Percentiles rank a stretch among this genome's conserved stretches.
These are phyloP conservation scores for Nitzschia sp. DNA, from an alignment of 108 stramenopile genomes.

Conservation along the genomic window DNA sequence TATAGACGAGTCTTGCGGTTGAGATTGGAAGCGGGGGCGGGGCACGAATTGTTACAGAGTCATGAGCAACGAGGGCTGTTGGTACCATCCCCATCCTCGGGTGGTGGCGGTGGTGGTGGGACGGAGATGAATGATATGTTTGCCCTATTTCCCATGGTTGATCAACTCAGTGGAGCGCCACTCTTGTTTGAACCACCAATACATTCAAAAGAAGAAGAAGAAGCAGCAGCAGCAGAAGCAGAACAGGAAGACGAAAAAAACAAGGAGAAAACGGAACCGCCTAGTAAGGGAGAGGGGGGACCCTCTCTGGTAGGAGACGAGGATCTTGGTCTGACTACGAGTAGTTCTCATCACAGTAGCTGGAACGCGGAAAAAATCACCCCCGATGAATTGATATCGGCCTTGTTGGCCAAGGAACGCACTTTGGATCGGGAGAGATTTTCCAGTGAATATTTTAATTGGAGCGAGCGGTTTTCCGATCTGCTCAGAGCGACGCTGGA, in stretches of 20 bases:
- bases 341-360: not conserved
- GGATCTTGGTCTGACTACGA: not conserved
- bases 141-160: constrained; percentile 72
- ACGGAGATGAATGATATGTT: constrained; percentile 47
- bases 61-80: constrained; percentile 35
- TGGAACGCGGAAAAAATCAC: not conserved
- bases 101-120: not conserved
- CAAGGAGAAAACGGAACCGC: not conserved
- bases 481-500: constrained; percentile 28
- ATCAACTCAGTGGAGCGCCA: constrained; percentile 77
- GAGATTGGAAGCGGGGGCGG: constrained; percentile 66
- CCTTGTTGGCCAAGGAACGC: constrained; percentile 23
- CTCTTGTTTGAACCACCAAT: constrained; percentile 18
- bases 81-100: not conserved
- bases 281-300: not conserved
- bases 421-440: constrained; percentile 24
- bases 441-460: constrained; percentile 52
- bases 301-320: not conserved
- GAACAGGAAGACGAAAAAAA: constrained; percentile 13
- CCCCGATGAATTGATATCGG: constrained; percentile 18
- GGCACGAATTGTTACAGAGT: constrained; percentile 46
- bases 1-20: constrained; percentile 59
- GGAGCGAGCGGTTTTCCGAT: constrained; percentile 40
- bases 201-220: constrained; percentile 2
- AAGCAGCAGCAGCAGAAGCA: not conserved